Base-by-base conservation (phyloP, 306 rosid genomes). In the Quercus bicolor region DNA sequence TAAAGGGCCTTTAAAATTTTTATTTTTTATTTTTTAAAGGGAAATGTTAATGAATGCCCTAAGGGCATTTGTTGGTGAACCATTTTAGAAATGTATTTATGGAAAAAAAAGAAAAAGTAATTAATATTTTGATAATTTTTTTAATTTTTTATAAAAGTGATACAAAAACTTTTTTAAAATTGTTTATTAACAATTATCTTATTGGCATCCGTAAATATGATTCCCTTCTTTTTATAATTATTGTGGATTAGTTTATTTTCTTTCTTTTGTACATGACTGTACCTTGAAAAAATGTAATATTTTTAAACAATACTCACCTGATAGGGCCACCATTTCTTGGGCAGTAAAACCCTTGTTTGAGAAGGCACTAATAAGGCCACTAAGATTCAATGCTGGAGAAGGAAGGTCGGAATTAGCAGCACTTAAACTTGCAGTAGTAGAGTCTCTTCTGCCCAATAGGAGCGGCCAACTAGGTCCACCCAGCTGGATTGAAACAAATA, bases 241-340 rank as follows among this genome's bases (percentile, higher is more conserved):
- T 9, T 11, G 13, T 45, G 15, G 14, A 45, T 45, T 10, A 45
- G 15, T 45, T 45, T 12, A 45, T 1, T 45, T 11, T 45, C 53
- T 29, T 29, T 6, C 2, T 37, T 37, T 37, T 62, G 3, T 18
- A 2, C 53, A 45, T 45, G 2, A 45, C 4, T 45, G 53, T 10
- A 45, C 15, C 53, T 45, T 45, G 15, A 11, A 45, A 45, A 45
- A 45, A 45, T 45, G 15, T 11, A 11, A 45, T 45, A 11, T 2
- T 12, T 45, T 45, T 2, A 2, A 45, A 11, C 3, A 51, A 45
- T 51, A 40, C 7, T 1, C 77, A 91, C 94, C 91, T 84, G 93
- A 90, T 21, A 92, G 93, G 66, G 93, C 89, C 26, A 92, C 97
- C 65, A 92, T 4, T 76, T 92, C 97, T 45, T 78, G n/a, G 21